A percentile compares a stretch with the other conserved stretches of the same genome.
phyloP scores from a whole-genome alignment of 2,329 filamentous ascomycete species.

The Endoconidiophora polonica region DNA sequence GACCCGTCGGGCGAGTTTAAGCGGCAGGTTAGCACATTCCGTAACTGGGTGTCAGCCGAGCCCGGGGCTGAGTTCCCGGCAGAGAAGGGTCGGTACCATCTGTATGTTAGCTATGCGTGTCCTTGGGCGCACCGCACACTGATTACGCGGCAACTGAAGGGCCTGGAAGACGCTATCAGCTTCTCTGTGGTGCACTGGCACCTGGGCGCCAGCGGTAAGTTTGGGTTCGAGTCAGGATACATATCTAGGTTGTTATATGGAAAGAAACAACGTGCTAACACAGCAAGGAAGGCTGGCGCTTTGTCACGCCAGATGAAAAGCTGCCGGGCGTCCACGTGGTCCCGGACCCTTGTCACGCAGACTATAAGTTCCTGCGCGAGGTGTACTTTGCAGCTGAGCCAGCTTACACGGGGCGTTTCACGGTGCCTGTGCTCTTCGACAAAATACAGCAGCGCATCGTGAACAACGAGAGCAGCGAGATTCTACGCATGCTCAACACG shows the following conservation, averaged over 20 bases:
- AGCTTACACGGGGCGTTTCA: conserved; percentile 64
- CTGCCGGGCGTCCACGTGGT: conserved; percentile 44
- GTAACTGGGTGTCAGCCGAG: conserved; percentile 60
- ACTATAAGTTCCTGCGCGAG: conserved; percentile 52
- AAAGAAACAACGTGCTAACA: conserved; percentile 26
- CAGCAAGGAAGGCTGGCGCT: conserved; percentile 48
- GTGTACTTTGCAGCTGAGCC: conserved; percentile 63
- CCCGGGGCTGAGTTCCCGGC: conserved; percentile 59
- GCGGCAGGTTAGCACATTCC: conserved; percentile 67
- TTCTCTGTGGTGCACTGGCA: conserved; percentile 87
- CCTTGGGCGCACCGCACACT: conserved; percentile 84
- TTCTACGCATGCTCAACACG: conserved; percentile 74
- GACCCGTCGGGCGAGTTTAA: conserved; percentile 87
- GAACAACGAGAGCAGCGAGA: conserved; percentile 84
- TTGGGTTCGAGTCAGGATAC: neutral
- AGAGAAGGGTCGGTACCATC: conserved; percentile 81
- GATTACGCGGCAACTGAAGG: conserved; percentile 81
- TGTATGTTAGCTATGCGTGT: conserved; percentile 88
- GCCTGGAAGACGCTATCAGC: conserved; percentile 67
- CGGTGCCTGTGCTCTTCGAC: conserved; percentile 76
- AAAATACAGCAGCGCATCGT: conserved; percentile 61
- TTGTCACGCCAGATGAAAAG: conserved; percentile 45
- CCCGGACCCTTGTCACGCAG: conserved; percentile 52
- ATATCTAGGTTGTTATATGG: neutral
- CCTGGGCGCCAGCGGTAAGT: conserved; percentile 41